Evolutionary conservation across 768 basidiomycete genomes (phyloP).

Genomic region (Lepiota subincarnata): DNA sequence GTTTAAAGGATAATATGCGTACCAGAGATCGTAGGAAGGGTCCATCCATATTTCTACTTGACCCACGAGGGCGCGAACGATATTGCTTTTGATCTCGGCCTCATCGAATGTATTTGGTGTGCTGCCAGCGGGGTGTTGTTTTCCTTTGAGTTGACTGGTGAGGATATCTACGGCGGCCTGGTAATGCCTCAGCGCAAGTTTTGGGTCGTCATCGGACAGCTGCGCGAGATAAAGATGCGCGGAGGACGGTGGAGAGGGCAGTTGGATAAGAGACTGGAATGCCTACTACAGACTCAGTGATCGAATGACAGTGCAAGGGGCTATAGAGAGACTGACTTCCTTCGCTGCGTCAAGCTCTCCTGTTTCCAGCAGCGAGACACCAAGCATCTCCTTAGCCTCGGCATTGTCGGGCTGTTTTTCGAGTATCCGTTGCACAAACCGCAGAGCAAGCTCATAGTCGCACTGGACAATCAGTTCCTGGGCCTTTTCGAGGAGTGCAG

Average conservation of each 20-base stretch:
- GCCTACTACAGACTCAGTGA: conserved; percentile 36
- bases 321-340: conserved; percentile 38
- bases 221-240: conserved; percentile 90
- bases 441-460: conserved; percentile 76
- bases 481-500: conserved; percentile 68
- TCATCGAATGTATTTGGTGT: conserved; percentile 40
- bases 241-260: conserved; percentile 66
- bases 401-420: conserved; percentile 58
- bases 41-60: conserved; percentile 99
- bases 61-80: conserved; percentile 75
- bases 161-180: conserved; percentile 76
- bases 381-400: conserved; percentile 77
- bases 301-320: not conserved
- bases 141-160: conserved; percentile 67
- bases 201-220: conserved; percentile 72
- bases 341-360: conserved; percentile 74
- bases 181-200: conserved; percentile 69
- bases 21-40: conserved; percentile 84
- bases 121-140: conserved; percentile 36
- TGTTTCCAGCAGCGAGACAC: conserved; percentile 71
- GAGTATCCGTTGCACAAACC: conserved; percentile 66
- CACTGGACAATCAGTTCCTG: conserved; percentile 80
- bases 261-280: conserved; percentile 58
- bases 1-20: conserved; percentile 17
- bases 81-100: conserved; percentile 57